phyloP scores from a whole-genome alignment of 2,329 filamentous ascomycete genomes.

The Apiospora kogelbergensis region DNA sequence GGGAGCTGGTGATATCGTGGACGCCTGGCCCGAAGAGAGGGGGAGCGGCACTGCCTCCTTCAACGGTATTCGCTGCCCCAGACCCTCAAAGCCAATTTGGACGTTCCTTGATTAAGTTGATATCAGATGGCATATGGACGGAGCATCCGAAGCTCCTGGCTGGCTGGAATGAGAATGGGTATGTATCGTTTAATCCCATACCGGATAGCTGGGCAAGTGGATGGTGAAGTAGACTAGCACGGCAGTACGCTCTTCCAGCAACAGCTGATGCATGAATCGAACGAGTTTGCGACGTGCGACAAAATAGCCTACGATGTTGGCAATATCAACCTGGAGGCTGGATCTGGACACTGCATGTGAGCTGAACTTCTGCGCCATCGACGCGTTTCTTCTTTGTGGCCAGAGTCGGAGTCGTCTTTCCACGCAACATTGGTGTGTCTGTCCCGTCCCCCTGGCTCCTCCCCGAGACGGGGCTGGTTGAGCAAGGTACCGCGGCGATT shows the following conservation, averaged over 20 bases:
- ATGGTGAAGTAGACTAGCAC: not conserved
- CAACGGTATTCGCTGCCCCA: not conserved
- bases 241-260: not conserved
- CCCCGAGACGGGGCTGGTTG: not conserved
- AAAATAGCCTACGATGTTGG: not conserved
- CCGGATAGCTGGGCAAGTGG: not conserved
- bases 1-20: not conserved
- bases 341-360: not conserved
- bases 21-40: not conserved
- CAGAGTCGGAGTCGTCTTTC: not conserved
- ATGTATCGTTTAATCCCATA: not conserved
- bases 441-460: not conserved
- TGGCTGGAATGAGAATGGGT: not conserved
- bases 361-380: not conserved
- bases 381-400: not conserved
- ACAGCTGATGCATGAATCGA: not conserved
- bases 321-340: not conserved
- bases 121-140: not conserved
- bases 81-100: not conserved
- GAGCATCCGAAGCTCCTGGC: not conserved
- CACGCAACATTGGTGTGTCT: not conserved
- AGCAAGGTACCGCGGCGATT: not conserved
- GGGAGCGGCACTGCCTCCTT: not conserved
- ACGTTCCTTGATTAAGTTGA: not conserved
- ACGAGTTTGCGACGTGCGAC: not conserved